phyloP scores from a whole-genome alignment of 108 stramenopile genomes.

The Cyclotella baltica region DNA sequence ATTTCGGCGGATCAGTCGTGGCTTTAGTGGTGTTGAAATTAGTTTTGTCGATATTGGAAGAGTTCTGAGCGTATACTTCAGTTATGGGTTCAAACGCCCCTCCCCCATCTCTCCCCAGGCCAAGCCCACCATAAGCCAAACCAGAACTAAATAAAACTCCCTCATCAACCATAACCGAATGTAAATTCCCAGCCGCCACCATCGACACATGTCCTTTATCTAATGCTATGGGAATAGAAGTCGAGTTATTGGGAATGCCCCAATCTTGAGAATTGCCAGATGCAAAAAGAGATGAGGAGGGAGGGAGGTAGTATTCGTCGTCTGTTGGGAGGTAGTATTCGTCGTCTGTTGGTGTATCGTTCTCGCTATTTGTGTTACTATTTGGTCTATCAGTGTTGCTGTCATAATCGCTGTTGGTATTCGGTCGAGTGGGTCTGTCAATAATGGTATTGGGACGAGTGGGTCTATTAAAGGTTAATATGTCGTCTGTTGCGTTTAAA shows the following conservation, averaged over 20 bases:
- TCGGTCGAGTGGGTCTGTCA: background rate
- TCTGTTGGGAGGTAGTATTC: conserved; percentile 10
- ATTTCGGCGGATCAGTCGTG: conserved; percentile 16
- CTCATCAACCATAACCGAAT: background rate
- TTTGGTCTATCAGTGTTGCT: background rate
- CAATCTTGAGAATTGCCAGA: conserved; percentile 33
- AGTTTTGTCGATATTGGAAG: background rate
- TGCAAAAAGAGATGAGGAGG: conserved; percentile 6
- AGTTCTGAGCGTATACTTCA: background rate
- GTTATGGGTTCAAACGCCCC: background rate
- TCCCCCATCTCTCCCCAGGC: background rate
- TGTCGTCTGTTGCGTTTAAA: background rate
- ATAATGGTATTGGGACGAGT: background rate
- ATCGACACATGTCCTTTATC: background rate
- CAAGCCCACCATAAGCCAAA: background rate
- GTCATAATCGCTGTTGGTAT: background rate
- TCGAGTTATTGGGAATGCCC: background rate
- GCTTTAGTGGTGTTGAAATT: background rate
- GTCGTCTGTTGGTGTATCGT: conserved; percentile 5
- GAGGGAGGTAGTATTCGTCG: conserved; percentile 41
- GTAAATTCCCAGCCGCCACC: background rate
- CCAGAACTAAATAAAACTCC: background rate
- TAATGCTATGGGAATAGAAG: background rate
- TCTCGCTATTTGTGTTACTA: background rate
- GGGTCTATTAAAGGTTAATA: too few relatives aligned